Evolutionary conservation across 371 early-diverging fungal species (phyloP).

Genomic region (Lichtheimia corymbifera): DNA sequence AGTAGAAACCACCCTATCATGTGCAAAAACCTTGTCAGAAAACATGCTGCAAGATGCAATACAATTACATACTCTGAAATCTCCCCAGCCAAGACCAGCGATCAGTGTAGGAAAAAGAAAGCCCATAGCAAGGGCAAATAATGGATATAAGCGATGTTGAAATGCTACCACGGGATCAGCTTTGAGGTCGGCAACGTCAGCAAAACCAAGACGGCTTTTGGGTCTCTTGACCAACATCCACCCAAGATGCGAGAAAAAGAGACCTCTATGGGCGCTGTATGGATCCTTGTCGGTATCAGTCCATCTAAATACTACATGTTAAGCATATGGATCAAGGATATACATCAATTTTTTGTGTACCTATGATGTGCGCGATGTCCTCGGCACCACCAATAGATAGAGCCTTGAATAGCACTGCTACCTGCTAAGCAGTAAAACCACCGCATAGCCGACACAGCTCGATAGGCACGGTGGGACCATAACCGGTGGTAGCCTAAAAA

Average conservation of each 20-base stretch:
- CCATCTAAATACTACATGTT: constrained; percentile 26
- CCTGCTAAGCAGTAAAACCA: constrained; percentile 66
- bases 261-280: constrained; percentile 83
- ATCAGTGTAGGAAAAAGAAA: constrained; percentile 79
- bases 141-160: constrained; percentile 85
- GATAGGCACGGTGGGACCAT: constrained; percentile 80
- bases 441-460: constrained; percentile 58
- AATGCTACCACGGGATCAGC: constrained; percentile 74
- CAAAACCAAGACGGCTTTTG: constrained; percentile 70
- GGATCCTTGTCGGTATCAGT: constrained; percentile 93
- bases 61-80: constrained; percentile 58
- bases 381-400: constrained; percentile 84
- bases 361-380: constrained; percentile 91
- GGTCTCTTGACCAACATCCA: constrained; percentile 90
- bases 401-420: constrained; percentile 82
- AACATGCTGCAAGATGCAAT: not conserved
- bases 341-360: not conserved
- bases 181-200: constrained; percentile 85
- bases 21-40: not conserved
- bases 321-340: not conserved
- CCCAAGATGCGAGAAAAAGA: constrained; percentile 86
- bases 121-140: constrained; percentile 69
- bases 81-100: constrained; percentile 88
- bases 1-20: constrained; percentile 83
- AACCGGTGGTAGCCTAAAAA: constrained; percentile 74